Conservation (phyloP, 352 stramenopile species). For the Elongisporangium anandrum region DNA sequence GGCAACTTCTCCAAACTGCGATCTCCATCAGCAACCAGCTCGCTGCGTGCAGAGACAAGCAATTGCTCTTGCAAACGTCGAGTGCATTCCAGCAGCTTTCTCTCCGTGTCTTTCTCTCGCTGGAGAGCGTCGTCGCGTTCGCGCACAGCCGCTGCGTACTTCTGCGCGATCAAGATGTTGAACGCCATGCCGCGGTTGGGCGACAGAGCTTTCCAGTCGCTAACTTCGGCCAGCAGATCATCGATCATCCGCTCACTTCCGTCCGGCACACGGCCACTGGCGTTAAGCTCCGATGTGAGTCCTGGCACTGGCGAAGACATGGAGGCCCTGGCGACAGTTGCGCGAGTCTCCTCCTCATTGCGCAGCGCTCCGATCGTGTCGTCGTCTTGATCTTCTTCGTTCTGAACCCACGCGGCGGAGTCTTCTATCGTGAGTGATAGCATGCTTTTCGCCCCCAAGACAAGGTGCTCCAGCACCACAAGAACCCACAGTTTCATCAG, state of each 20-base stretch:
- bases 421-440: conserved; percentile 67
- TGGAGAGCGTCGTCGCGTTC: conserved; percentile 41
- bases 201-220: conserved; percentile 1
- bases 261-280: not conserved
- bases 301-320: not conserved
- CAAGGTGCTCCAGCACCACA: conserved; percentile 56
- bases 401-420: conserved; percentile 61
- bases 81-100: conserved; percentile 25
- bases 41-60: not conserved
- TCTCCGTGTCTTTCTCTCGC: conserved; percentile 19
- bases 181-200: conserved; percentile 14
- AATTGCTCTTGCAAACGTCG: conserved; percentile 8
- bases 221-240: conserved; percentile 10
- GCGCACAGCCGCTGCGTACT: conserved; percentile 28
- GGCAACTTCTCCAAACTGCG: too few relatives aligned
- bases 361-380: conserved; percentile 7
- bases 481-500: conserved; percentile 60
- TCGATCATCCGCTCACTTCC: conserved; percentile 7
- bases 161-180: conserved; percentile 34
- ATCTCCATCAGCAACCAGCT: too few relatives aligned
- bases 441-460: conserved; percentile 60
- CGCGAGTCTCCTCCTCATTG: too few relatives aligned
- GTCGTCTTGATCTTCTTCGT: conserved; percentile 59
- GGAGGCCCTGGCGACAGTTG: not conserved
- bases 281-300: not conserved